Percentiles rank a stretch among this genome's conserved stretches.
Evolutionary conservation across 441 rosid species (phyloP).

Genomic region (Erodium trifolium): DNA sequence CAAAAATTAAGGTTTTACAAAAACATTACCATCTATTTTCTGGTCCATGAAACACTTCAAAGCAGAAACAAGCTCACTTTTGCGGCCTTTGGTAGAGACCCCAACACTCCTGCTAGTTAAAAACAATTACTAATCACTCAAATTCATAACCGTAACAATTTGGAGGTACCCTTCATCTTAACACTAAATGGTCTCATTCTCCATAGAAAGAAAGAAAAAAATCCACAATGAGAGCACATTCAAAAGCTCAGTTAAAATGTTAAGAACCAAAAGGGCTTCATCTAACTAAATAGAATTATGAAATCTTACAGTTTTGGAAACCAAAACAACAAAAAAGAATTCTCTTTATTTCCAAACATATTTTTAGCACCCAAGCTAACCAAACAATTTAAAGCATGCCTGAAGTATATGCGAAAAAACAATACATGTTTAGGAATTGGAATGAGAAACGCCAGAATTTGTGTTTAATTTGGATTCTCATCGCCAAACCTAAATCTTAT

Average conservation of each 20-base stretch:
- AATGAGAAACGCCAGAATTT: not conserved
- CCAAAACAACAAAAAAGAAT: not conserved
- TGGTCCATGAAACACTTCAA: slow-evolving; percentile 42
- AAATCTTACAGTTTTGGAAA: not conserved
- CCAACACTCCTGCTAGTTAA: slow-evolving; percentile 48
- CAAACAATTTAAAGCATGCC: not conserved
- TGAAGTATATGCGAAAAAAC: not conserved
- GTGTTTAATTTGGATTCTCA: not conserved
- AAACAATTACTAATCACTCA: slow-evolving; percentile 16
- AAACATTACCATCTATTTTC: slow-evolving; percentile 37
- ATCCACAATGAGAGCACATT: not conserved
- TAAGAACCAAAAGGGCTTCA: slow-evolving; percentile 1
- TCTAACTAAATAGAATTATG: not conserved
- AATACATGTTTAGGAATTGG: not conserved
- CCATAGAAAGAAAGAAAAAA: not conserved
- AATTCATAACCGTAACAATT: not conserved
- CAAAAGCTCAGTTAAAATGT: not conserved
- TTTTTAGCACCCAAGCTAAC: not conserved
- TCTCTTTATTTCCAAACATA: not conserved
- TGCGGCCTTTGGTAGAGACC: slow-evolving; percentile 60
- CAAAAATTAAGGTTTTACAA: slow-evolving; percentile 5
- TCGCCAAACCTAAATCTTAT: slow-evolving; percentile 1
- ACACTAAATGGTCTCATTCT: slow-evolving; percentile 12
- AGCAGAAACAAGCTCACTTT: slow-evolving; percentile 56
- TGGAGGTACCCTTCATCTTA: slow-evolving; percentile 5